phyloP scores from a whole-genome alignment of 805 yeast species.

The Komagataella phaffii region DNA sequence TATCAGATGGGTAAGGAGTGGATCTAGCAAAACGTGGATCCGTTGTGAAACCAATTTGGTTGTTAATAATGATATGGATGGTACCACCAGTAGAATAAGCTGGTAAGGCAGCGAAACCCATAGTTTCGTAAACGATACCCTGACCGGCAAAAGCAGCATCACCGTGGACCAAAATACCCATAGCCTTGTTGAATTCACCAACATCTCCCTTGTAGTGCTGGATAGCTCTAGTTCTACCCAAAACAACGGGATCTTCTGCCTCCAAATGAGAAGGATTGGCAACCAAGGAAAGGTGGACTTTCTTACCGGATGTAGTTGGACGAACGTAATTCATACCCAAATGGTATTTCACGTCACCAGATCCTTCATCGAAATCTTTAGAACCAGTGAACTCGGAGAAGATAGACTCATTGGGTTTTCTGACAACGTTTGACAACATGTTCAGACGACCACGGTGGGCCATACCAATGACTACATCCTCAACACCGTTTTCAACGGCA shows the following conservation, averaged over 20 bases:
- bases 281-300: constrained; percentile 86
- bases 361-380: constrained; percentile 83
- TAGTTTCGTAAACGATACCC: constrained; percentile 98
- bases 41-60: constrained; percentile 99
- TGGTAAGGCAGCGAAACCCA: constrained; percentile 87
- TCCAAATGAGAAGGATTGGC: constrained; percentile 99
- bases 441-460: constrained; percentile 99
- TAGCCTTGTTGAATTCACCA: constrained; percentile 72
- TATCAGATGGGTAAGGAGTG: constrained; percentile 94
- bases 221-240: constrained; percentile 95
- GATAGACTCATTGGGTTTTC: constrained; percentile 97
- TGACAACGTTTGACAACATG: constrained; percentile 94
- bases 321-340: constrained; percentile 98
- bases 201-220: constrained; percentile 85
- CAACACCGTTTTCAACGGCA: constrained; percentile 84
- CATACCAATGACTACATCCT: constrained; percentile 97
- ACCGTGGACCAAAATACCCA: constrained; percentile 92
- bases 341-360: constrained; percentile 98
- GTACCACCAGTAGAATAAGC: constrained; percentile 99
- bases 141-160: constrained; percentile 98
- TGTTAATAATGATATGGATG: constrained; percentile 87
- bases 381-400: constrained; percentile 94
- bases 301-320: constrained; percentile 97
- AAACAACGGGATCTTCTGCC: constrained; percentile 97
- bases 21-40: constrained; percentile 97